Conservation (phyloP, 805 yeast species). For the Schizosaccharomyces lindneri region DNA sequence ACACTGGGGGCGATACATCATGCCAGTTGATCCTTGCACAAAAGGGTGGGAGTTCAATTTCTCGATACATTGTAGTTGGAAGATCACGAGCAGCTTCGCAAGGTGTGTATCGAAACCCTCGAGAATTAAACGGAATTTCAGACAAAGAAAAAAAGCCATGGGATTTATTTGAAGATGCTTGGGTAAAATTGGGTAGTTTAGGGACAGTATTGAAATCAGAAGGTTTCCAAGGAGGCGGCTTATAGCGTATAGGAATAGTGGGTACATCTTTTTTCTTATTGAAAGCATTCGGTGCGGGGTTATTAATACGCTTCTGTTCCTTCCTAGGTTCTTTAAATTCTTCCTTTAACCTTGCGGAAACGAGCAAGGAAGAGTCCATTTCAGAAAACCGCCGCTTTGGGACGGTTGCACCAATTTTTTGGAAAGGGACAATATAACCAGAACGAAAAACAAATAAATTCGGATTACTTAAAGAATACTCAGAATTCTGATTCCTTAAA, state of each 20-base stretch:
- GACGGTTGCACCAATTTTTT: neutral
- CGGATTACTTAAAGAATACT: neutral
- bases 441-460: conserved; percentile 1
- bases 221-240: conserved; percentile 1
- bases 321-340: neutral
- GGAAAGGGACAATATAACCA: conserved; percentile 1
- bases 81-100: conserved; percentile 41
- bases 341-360: neutral
- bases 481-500: neutral
- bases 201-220: conserved; percentile 1
- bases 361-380: neutral
- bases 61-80: conserved; percentile 32
- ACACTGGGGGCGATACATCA: conserved; percentile 42
- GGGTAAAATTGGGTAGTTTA: neutral
- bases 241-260: neutral
- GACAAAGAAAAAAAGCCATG: neutral
- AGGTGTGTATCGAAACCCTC: conserved; percentile 61
- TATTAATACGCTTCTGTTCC: neutral
- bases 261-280: neutral
- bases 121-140: conserved; percentile 56
- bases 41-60: conserved; percentile 52
- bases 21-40: conserved; percentile 31
- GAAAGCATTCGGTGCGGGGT: neutral
- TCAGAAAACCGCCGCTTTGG: neutral
- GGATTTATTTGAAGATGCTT: neutral